These are phyloP conservation scores for Corchorus olitorius DNA, from an alignment of 345 rosid species.

Conservation along the genomic window DNA sequence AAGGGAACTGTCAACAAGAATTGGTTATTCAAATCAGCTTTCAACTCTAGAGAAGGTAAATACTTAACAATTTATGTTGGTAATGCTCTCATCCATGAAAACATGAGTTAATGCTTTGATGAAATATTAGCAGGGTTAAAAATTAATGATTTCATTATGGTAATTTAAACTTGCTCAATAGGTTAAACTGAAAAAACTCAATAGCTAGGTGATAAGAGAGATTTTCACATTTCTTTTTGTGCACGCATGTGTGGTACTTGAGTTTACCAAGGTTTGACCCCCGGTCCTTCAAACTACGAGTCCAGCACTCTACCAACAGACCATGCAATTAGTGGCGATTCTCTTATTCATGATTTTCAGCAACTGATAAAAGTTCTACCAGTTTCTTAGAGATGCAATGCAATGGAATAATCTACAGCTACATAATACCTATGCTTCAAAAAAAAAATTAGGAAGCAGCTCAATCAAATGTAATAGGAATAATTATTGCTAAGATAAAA, in stretches of 20 bases:
- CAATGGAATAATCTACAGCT: no score
- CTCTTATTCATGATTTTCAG: background rate
- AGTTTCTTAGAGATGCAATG: background rate
- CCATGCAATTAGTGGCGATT: background rate
- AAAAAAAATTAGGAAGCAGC: background rate
- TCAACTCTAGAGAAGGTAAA: background rate
- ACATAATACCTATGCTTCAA: background rate
- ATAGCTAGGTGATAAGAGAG: background rate
- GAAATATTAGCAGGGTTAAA: background rate
- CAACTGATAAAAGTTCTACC: background rate
- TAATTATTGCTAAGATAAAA: background rate
- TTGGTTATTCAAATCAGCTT: background rate
- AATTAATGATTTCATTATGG: background rate
- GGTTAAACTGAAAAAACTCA: background rate
- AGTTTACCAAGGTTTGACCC: no score
- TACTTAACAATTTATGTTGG: no score
- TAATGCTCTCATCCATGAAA: background rate
- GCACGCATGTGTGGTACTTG: no score
- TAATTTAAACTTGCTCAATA: slow-evolving; percentile 2
- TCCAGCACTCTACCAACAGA: no score
- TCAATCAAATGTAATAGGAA: background rate
- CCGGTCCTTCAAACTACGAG: no score
- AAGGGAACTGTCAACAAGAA: background rate
- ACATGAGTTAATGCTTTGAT: background rate
- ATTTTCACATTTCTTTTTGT: no score